phyloP scores from a whole-genome alignment of 1,139 yeast species.

The Diutina scorzettiae region DNA sequence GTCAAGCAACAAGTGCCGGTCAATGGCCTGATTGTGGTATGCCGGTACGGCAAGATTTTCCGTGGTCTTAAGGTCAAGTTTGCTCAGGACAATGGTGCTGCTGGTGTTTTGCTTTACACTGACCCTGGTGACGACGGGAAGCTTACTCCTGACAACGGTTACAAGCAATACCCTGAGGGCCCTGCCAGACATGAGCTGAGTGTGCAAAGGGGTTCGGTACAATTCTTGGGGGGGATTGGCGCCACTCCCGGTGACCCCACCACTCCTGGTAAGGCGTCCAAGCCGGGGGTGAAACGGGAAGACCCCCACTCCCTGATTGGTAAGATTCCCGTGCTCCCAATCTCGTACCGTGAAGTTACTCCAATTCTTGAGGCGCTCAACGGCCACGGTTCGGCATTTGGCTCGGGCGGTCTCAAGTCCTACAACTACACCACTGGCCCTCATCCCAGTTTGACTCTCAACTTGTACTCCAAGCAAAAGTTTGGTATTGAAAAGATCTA shows the following conservation, averaged over 20 bases:
- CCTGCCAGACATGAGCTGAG: conserved; percentile 57
- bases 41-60: conserved; percentile 47
- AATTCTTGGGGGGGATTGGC: conserved; percentile 52
- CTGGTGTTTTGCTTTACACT: conserved; percentile 47
- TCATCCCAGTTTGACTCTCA: conserved; percentile 27
- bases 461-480: conserved; percentile 43
- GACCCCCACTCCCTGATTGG: conserved; percentile 41
- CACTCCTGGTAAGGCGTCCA: conserved; percentile 73
- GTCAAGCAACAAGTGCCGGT: conserved; percentile 33
- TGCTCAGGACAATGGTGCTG: conserved; percentile 53
- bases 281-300: conserved; percentile 49
- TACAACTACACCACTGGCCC: conserved; percentile 54
- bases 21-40: conserved; percentile 43
- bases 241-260: conserved; percentile 79
- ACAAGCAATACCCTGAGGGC: conserved; percentile 49
- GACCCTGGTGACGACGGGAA: conserved; percentile 60
- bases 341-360: conserved; percentile 42
- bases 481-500: conserved; percentile 45
- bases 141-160: conserved; percentile 37
- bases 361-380: conserved; percentile 43
- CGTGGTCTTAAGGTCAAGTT: conserved; percentile 59
- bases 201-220: conserved; percentile 18
- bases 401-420: conserved; percentile 16
- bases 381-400: conserved; percentile 32
- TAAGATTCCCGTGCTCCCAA: conserved; percentile 50